Percentiles rank a stretch among this genome's conserved stretches.
These are phyloP conservation scores for Scenedesmus sp. DNA, from an alignment of 163 green algal species.

Conservation along the genomic window DNA sequence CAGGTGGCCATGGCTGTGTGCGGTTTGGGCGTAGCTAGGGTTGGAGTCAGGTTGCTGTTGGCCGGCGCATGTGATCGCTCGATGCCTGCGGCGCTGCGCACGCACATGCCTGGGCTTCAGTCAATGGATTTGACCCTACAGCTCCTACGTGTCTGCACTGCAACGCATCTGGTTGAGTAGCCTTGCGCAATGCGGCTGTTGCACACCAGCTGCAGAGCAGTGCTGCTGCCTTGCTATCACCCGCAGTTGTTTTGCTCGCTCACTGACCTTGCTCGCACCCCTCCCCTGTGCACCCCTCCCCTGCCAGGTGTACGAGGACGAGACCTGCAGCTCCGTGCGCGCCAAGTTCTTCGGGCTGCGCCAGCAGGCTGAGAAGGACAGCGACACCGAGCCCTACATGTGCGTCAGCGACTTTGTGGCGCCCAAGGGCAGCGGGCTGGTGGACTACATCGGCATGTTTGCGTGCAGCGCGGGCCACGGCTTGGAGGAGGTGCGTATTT, in stretches of 20 bases:
- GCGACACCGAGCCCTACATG: conserved; percentile 86
- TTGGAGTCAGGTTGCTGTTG: too few relatives aligned
- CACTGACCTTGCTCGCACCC: conserved; percentile 57
- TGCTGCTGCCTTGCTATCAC: background rate
- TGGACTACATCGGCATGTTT: conserved; percentile 98
- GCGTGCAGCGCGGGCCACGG: conserved; percentile 90
- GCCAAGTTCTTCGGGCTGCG: conserved; percentile 80
- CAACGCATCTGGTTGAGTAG: too few relatives aligned
- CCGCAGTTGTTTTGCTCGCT: background rate
- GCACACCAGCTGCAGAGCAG: background rate
- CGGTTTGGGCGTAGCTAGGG: too few relatives aligned
- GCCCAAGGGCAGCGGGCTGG: conserved; percentile 82
- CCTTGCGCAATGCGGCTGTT: too few relatives aligned
- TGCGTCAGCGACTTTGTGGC: conserved; percentile 98
- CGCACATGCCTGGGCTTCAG: too few relatives aligned
- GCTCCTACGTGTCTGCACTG: too few relatives aligned
- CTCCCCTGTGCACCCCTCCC: too few relatives aligned
- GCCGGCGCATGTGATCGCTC: too few relatives aligned
- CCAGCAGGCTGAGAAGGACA: conserved; percentile 80
- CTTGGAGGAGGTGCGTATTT: conserved; percentile 81
- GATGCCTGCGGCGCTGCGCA: too few relatives aligned
- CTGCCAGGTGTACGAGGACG: conserved; percentile 85
- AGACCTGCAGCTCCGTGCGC: conserved; percentile 62
- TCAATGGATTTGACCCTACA: too few relatives aligned
- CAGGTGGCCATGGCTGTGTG: too few relatives aligned